Evolutionary conservation across 257 asterid genomes (phyloP).

Genomic region (Solanum chiquidenum): DNA sequence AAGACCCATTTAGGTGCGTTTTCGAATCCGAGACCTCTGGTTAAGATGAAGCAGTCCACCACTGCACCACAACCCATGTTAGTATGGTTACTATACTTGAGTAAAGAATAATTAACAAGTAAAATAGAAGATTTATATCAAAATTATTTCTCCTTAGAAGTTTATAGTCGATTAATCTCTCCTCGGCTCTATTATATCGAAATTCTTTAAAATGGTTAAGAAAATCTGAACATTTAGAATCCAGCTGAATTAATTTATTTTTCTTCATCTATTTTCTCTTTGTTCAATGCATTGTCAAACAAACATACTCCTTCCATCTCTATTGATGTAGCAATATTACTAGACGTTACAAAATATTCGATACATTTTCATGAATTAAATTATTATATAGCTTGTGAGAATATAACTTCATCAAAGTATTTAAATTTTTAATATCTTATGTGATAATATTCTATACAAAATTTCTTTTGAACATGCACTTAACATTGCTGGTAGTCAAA

Average conservation of each 20-base stretch:
- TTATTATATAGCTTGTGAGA: not conserved
- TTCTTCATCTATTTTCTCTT: not conserved
- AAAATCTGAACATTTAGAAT: too few relatives aligned
- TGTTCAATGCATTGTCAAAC: not conserved
- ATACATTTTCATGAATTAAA: not conserved
- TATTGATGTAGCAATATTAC: not conserved
- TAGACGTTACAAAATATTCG: not conserved
- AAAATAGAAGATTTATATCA: not conserved
- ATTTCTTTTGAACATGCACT: too few relatives aligned
- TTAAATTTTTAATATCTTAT: not conserved
- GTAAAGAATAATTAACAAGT: too few relatives aligned
- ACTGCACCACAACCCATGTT: too few relatives aligned
- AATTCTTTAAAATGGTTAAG: too few relatives aligned
- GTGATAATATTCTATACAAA: not conserved
- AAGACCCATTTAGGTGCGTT: accelerated
- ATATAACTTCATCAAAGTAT: not conserved
- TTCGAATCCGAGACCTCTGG: too few relatives aligned
- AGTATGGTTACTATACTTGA: too few relatives aligned
- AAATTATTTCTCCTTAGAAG: not conserved
- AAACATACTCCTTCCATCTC: not conserved
- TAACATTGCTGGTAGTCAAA: not conserved
- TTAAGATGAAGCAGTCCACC: too few relatives aligned
- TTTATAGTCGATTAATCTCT: not conserved
- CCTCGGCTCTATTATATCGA: not conserved
- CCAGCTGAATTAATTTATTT: too few relatives aligned